Base-by-base conservation (phyloP, 164 flowering plant species). In the Amborella trichopoda region DNA sequence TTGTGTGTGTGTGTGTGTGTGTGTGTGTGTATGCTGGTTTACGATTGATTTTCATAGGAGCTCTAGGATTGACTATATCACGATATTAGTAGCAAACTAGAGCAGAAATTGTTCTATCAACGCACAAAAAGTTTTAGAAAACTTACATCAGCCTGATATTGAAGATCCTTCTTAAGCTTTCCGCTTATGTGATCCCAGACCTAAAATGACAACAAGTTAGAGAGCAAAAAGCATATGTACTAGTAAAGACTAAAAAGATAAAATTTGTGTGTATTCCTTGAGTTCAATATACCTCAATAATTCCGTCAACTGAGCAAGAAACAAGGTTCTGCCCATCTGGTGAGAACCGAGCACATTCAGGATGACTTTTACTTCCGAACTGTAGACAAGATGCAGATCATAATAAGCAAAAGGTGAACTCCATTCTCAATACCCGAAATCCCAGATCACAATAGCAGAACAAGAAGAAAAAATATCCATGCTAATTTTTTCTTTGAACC, bases 181-280 rank as follows among this genome's bases (percentile, higher is more conserved):
- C 99, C 96, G 63, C 94, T 88, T 30, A 88, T 60, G 51, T 80
- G 80, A 56, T 93, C 99, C 99, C 99, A 93, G 23, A 93, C 96
- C 99, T 91, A 62, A 26, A 53, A 21, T 16, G 23, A 25, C 37
- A 46, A 44, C 46, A 58, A 44, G 42, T 54, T 17, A 54, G 50
- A 14, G 10, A 53, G 14, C 46, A 58, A 27, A 16, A 38, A 23
- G 11, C 49, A 12, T 30, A 28, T 45, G 6, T 21, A 23, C 18
- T 49, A 6, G 19, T 14, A 17, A 55, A 18, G 22, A 14, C 19
- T 4, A 23, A 24, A 4, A 42, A 21, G 17, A 46, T 42, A 39
- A 40, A 49, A 28, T 33, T 28, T n/a, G n/a, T n/a, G n/a, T n/a
- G n/a, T n/a, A n/a, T n/a, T n/a, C n/a, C n/a, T n/a, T n/a, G n/a